These are phyloP conservation scores for Hypoxylon sp. DNA, from an alignment of 2,329 filamentous ascomycete genomes.

Conservation along the genomic window DNA sequence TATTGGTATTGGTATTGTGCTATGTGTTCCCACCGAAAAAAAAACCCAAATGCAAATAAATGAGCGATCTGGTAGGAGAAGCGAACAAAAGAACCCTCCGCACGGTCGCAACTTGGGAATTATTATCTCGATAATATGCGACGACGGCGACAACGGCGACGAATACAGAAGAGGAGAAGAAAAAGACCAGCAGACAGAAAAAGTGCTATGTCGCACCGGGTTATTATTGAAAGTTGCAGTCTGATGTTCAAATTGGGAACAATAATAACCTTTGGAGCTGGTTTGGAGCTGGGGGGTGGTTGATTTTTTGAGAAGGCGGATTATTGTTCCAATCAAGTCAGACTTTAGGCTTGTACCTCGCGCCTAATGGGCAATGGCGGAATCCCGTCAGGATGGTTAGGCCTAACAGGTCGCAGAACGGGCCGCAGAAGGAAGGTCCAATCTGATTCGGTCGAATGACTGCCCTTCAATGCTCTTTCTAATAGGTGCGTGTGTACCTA, in stretches of 20 bases:
- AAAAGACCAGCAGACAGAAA: background rate
- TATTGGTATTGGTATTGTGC: constrained; percentile 1
- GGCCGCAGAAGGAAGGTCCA: constrained; percentile 54
- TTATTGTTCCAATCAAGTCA: constrained; percentile 51
- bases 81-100: constrained; percentile 12
- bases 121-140: constrained; percentile 19
- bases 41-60: constrained; percentile 15
- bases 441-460: constrained; percentile 50
- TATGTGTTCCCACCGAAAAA: constrained; percentile 16
- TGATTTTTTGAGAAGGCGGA: constrained; percentile 42
- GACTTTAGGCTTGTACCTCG: constrained; percentile 47
- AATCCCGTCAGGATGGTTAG: constrained; percentile 54
- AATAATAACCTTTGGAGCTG: constrained; percentile 32
- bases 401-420: constrained; percentile 53
- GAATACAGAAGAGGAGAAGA: constrained; percentile 6
- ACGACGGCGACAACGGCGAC: background rate
- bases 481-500: background rate
- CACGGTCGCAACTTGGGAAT: constrained; percentile 22
- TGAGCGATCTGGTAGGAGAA: background rate
- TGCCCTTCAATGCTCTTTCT: constrained; percentile 21
- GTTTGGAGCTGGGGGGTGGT: constrained; percentile 33
- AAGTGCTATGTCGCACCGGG: constrained; percentile 32
- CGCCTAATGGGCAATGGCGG: constrained; percentile 49
- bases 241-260: constrained; percentile 38
- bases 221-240: constrained; percentile 37